Evolutionary conservation across 2,329 filamentous ascomycete genomes (phyloP), one percentile per base, ranked within the genome.

Genomic region (Alternaria rosae): DNA sequence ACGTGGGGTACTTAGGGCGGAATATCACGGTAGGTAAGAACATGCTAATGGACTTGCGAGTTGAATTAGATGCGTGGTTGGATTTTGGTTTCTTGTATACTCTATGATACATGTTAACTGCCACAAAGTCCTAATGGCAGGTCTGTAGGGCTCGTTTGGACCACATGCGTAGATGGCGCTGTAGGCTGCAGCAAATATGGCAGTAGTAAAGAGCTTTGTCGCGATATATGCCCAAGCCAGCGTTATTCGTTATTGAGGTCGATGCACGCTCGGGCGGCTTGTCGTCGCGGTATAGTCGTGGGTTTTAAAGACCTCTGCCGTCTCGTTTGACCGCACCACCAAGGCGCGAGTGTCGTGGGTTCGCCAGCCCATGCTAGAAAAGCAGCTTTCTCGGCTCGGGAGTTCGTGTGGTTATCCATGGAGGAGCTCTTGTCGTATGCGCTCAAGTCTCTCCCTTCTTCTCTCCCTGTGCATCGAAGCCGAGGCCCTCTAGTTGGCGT

Each of bases 401-500:
- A 25, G 20, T 23, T 51, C 1, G 30, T 25, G 23, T 51, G 35
- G 47, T 28, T 51, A 51, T 51, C 13, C 5, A 23, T 38, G 21
- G 23, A 52, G 52, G 12, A 41, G 26, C 35, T 23, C 35, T 17
- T 25, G 48, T 26, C 11, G 42, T 6, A 2, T 28, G 5, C 17
- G n/a, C 65, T 75, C 74, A 77, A 50, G 70, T 75, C 57, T 76
- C 73, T 30, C 64, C 74, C 69, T 84, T 86, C 70, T 84, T 86
- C 64, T 94, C 91, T 3, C 90, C 92, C 10, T 96, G 91, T 1
- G 87, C 81, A 77, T 96, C 91, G 66, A 98, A 93, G 0, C 94
- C 94, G 26, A 99, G 84, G 3, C 87, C 86, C 72, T 96, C 92
- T 58, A 99, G 82, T 77, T 98, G 94, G 12, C 93, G 88, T 60